phyloP scores from a whole-genome alignment of 768 basidiomycete species.

The Lactarius deliciosus region DNA sequence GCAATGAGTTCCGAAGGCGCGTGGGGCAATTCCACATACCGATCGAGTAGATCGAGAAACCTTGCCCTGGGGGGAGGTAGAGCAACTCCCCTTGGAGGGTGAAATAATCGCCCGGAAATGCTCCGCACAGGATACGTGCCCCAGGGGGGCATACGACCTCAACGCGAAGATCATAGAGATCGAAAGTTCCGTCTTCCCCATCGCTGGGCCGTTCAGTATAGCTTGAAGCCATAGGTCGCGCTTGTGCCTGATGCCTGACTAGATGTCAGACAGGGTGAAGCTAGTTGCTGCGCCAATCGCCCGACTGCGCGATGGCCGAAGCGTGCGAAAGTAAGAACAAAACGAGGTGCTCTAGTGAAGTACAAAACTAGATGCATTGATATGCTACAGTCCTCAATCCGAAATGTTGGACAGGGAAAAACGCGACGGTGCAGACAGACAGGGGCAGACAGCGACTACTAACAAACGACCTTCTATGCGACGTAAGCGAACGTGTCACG shows the following conservation, averaged over 20 bases:
- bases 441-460: background rate
- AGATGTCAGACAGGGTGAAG: too few species aligned
- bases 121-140: conserved; percentile 59
- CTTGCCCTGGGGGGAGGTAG: conserved; percentile 57
- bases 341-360: background rate
- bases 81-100: conserved; percentile 64
- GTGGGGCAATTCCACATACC: conserved; percentile 37
- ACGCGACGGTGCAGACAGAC: conserved; percentile 2
- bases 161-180: conserved; percentile 63
- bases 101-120: conserved; percentile 63
- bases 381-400: conserved; percentile 27
- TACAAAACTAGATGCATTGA: conserved; percentile 22
- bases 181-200: conserved; percentile 45
- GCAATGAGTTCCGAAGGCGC: background rate
- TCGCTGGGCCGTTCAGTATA: background rate
- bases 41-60: conserved; percentile 68
- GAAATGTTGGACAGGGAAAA: conserved; percentile 10
- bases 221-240: background rate
- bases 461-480: conserved; percentile 43
- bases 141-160: conserved; percentile 61
- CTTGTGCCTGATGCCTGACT: background rate
- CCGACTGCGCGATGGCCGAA: background rate
- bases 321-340: background rate
- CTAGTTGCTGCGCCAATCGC: too few species aligned
- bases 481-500: conserved; percentile 85